Percentiles rank a stretch among this genome's conserved stretches.
These are phyloP conservation scores for Tylopilus orsonianus DNA, from an alignment of 1,284 basidiomycete genomes.

Conservation along the genomic window DNA sequence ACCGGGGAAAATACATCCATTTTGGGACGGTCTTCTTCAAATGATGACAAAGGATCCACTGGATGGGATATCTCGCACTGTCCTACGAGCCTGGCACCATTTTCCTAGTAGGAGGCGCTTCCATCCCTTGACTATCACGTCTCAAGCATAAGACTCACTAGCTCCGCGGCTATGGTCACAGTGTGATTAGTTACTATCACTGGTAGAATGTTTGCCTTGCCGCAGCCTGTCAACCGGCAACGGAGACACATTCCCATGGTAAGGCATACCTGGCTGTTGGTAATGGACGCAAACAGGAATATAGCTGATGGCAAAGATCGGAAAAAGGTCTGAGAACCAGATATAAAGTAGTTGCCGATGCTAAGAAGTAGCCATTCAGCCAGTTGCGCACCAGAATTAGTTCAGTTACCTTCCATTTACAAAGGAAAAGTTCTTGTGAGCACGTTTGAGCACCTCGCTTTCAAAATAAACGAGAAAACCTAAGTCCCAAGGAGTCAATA, in stretches of 20 bases:
- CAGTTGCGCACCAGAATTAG: conserved; percentile 11
- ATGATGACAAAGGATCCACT: conserved; percentile 40
- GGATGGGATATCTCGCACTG: conserved; percentile 99
- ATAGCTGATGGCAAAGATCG: conserved; percentile 91
- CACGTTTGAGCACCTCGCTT: conserved; percentile 79
- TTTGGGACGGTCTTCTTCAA: conserved; percentile 29
- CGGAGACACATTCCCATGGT: conserved; percentile 13
- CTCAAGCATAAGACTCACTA: conserved; percentile 50
- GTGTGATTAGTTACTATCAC: conserved; percentile 95
- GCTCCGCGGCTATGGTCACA: conserved; percentile 94
- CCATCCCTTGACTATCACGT: conserved; percentile 5
- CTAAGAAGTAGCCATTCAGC: conserved; percentile 36
- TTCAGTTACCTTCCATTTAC: conserved; percentile 69
- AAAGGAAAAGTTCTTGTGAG: conserved; percentile 92
- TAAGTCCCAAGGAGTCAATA: conserved; percentile 30
- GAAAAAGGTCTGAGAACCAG: conserved; percentile 84
- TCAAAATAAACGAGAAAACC: conserved; percentile 92
- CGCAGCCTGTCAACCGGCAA: conserved; percentile 18
- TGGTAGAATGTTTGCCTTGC: conserved; percentile 78
- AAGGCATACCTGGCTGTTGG: conserved; percentile 59
- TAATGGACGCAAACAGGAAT: conserved; percentile 93
- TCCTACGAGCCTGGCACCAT: conserved; percentile 81
- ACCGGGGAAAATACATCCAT: conserved; percentile 41
- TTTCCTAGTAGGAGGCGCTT: conserved; percentile 49
- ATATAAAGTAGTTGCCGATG: conserved; percentile 88